Conservation (phyloP, 2,329 filamentous ascomycete genomes). For the Fusarium graminum region DNA sequence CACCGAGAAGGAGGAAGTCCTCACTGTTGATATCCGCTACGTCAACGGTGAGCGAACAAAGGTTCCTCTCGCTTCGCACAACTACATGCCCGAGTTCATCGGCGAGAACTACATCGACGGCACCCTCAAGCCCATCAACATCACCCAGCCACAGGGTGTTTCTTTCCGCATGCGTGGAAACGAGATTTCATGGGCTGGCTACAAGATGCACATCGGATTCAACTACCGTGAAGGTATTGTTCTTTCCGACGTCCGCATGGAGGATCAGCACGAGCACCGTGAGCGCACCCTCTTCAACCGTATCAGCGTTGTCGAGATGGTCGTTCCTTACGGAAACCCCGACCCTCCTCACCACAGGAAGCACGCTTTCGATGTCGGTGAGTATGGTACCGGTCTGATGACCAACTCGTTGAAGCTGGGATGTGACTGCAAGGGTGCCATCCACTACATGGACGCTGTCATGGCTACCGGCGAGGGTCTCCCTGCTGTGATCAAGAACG, state of each 20-base stretch:
- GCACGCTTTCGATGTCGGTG: slow-evolving; percentile 84
- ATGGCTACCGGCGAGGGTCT: slow-evolving; percentile 86
- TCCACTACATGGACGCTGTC: slow-evolving; percentile 90
- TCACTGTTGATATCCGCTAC: slow-evolving; percentile 59
- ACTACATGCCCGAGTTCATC: slow-evolving; percentile 56
- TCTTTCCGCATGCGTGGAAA: slow-evolving; percentile 63
- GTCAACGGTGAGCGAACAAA: slow-evolving; percentile 64
- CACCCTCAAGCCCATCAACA: slow-evolving; percentile 55
- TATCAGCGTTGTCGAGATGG: slow-evolving; percentile 77
- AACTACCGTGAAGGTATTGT: slow-evolving; percentile 78
- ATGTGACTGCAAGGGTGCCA: slow-evolving; percentile 89
- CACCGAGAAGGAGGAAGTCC: slow-evolving; percentile 63
- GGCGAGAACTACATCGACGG: slow-evolving; percentile 53
- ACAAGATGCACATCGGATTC: slow-evolving; percentile 79
- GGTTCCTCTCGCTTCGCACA: slow-evolving; percentile 55
- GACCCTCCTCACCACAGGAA: slow-evolving; percentile 85
- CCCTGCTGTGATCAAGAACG: slow-evolving; percentile 89
- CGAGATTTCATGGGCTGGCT: slow-evolving; percentile 71
- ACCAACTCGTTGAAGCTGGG: slow-evolving; percentile 83
- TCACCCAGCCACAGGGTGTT: slow-evolving; percentile 58
- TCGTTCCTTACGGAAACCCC: slow-evolving; percentile 80
- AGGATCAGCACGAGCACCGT: slow-evolving; percentile 59
- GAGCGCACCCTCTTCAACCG: slow-evolving; percentile 74
- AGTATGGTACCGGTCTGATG: slow-evolving; percentile 87
- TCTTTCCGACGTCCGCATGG: slow-evolving; percentile 76